These are phyloP conservation scores for Neurospora sp. DNA, from an alignment of 2,329 filamentous ascomycete genomes.

Conservation along the genomic window DNA sequence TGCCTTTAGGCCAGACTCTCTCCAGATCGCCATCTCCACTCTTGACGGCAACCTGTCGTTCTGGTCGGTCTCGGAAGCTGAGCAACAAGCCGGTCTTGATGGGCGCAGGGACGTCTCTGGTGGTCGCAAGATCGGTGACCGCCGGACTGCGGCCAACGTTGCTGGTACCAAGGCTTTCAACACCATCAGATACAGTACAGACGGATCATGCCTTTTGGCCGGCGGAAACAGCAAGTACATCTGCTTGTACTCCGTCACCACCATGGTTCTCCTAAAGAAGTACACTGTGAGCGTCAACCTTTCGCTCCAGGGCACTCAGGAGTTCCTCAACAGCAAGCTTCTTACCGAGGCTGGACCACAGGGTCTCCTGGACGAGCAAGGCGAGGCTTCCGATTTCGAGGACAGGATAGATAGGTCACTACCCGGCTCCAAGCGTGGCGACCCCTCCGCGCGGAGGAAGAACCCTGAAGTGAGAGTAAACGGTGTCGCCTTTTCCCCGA, in stretches of 20 bases:
- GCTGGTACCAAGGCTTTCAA: slow-evolving; percentile 85
- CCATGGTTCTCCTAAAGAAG: slow-evolving; percentile 85
- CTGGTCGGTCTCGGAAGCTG: slow-evolving; percentile 83
- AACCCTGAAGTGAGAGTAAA: slow-evolving; percentile 77
- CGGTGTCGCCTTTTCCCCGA: slow-evolving; percentile 77
- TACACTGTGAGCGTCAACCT: slow-evolving; percentile 93
- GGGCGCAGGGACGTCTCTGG: slow-evolving; percentile 88
- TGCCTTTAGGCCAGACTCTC: slow-evolving; percentile 79
- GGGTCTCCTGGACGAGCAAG: slow-evolving; percentile 77
- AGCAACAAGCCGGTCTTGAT: slow-evolving; percentile 79
- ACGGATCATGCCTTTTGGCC: slow-evolving; percentile 82
- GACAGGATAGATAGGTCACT: slow-evolving; percentile 70
- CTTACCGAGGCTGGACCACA: slow-evolving; percentile 83
- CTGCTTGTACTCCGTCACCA: slow-evolving; percentile 89
- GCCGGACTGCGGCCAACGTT: slow-evolving; percentile 82
- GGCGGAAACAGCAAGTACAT: slow-evolving; percentile 98
- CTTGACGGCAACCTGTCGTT: slow-evolving; percentile 91
- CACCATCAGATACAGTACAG: slow-evolving; percentile 81
- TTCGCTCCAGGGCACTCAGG: slow-evolving; percentile 91
- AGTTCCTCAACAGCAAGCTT: slow-evolving; percentile 87
- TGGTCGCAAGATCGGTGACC: slow-evolving; percentile 78
- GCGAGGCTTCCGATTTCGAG: slow-evolving; percentile 82
- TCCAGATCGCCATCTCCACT: slow-evolving; percentile 84
- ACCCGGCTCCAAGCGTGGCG: slow-evolving; percentile 77
- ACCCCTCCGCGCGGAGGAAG: slow-evolving; percentile 68